Conservation (phyloP, 2,329 filamentous ascomycete species). For the Endothia cerciana region DNA sequence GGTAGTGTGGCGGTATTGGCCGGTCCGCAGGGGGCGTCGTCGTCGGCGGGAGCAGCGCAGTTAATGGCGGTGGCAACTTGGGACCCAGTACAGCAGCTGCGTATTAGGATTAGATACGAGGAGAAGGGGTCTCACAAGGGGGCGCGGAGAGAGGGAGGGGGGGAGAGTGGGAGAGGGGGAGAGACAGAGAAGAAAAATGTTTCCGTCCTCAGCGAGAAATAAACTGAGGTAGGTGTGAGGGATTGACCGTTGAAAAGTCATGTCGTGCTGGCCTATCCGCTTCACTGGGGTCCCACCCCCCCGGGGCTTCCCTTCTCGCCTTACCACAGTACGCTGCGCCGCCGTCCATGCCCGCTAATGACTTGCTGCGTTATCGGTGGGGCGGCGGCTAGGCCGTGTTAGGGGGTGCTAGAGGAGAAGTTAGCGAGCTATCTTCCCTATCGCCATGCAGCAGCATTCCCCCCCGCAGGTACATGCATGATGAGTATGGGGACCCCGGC, state of each 20-base stretch:
- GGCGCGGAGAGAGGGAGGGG: background rate
- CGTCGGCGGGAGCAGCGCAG: background rate
- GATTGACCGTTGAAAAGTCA: background rate
- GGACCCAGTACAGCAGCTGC: background rate
- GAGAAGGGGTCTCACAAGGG: background rate
- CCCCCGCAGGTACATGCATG: background rate
- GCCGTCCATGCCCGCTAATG: background rate
- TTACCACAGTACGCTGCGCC: background rate
- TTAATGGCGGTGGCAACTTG: background rate
- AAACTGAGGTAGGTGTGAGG: background rate
- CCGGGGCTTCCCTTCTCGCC: background rate
- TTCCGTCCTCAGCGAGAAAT: slow-evolving; percentile 5
- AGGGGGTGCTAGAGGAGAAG: background rate
- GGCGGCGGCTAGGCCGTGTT: background rate
- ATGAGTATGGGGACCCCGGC: background rate
- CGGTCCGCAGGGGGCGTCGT: slow-evolving; percentile 2
- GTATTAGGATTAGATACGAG: background rate
- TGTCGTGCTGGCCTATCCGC: background rate
- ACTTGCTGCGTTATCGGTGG: slow-evolving; percentile 17
- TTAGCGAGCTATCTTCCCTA: slow-evolving; percentile 2
- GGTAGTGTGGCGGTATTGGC: background rate
- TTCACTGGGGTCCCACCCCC: background rate
- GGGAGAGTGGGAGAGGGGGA: background rate
- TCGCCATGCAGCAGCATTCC: background rate
- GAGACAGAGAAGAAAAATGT: background rate